phyloP scores from a whole-genome alignment of 768 basidiomycete species.

The Punctularia strigosozonata region DNA sequence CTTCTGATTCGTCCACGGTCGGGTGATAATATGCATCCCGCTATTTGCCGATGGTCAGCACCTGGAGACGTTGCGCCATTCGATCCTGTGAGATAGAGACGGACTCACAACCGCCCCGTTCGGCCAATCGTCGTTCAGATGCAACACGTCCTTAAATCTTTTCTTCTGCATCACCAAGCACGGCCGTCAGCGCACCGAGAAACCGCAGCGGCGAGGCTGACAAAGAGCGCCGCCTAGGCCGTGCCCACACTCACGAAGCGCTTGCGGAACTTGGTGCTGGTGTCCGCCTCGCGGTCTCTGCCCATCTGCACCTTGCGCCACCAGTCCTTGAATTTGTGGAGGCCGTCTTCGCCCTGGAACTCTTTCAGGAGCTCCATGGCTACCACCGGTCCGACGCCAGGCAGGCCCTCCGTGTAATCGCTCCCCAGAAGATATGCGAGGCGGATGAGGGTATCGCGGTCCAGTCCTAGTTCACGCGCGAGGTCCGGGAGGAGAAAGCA shows the following conservation, averaged over 20 bases:
- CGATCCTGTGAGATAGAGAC: background rate
- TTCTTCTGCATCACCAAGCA: constrained; percentile 51
- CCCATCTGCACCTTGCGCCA: constrained; percentile 91
- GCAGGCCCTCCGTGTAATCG: constrained; percentile 89
- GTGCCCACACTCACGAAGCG: constrained; percentile 59
- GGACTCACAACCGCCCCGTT: constrained; percentile 74
- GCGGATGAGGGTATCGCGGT: constrained; percentile 75
- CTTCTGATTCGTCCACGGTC: constrained; percentile 80
- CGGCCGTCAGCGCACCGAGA: constrained; percentile 5
- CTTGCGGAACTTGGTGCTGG: constrained; percentile 62
- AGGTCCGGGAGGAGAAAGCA: constrained; percentile 84
- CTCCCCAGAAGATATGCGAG: constrained; percentile 93
- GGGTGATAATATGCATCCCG: constrained; percentile 91
- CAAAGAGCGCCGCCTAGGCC: constrained; percentile 4
- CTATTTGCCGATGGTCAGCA: constrained; percentile 25
- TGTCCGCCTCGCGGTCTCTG: constrained; percentile 68
- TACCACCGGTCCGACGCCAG: constrained; percentile 89
- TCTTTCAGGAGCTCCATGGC: constrained; percentile 94
- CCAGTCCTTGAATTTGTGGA: constrained; percentile 87
- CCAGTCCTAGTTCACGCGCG: constrained; percentile 75
- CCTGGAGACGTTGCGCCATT: background rate
- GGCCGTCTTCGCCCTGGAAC: constrained; percentile 77
- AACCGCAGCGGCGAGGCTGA: constrained; percentile 1
- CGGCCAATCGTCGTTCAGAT: constrained; percentile 79
- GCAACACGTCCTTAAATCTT: constrained; percentile 76